Conservation (phyloP, 2,329 filamentous ascomycete species). For the Colletotrichum cereale region DNA sequence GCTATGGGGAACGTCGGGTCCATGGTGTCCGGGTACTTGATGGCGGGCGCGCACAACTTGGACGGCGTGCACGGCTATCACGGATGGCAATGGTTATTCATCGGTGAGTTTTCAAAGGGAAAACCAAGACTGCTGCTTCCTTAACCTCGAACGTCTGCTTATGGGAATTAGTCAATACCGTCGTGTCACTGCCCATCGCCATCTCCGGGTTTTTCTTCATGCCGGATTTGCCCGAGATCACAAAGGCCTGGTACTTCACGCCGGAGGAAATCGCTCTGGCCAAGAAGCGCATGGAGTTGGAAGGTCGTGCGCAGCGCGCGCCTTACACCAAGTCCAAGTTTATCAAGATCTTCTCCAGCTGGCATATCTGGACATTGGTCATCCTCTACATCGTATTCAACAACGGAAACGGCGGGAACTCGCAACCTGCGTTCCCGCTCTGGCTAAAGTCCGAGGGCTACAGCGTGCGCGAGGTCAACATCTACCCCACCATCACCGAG, state of each 20-base stretch:
- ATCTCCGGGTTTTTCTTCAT: slow-evolving; percentile 63
- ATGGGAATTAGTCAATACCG: slow-evolving; percentile 57
- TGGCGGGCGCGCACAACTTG: slow-evolving; percentile 66
- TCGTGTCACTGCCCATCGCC: slow-evolving; percentile 66
- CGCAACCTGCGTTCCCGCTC: slow-evolving; percentile 51
- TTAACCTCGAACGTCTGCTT: too few relatives aligned
- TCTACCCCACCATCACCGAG: slow-evolving; percentile 49
- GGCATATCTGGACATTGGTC: slow-evolving; percentile 54
- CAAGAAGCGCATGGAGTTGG: slow-evolving; percentile 50
- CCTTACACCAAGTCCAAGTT: slow-evolving; percentile 62
- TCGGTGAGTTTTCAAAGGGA: slow-evolving; percentile 49
- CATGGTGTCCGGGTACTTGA: slow-evolving; percentile 71
- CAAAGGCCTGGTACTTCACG: slow-evolving; percentile 49
- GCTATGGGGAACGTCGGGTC: slow-evolving; percentile 63
- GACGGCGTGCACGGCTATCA: slow-evolving; percentile 61
- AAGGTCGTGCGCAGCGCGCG: slow-evolving; percentile 57
- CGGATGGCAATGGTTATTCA: slow-evolving; percentile 69
- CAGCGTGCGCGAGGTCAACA: slow-evolving; percentile 64
- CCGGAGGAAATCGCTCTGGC: slow-evolving; percentile 45
- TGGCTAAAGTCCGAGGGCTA: slow-evolving; percentile 57
- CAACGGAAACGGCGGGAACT: slow-evolving; percentile 58
- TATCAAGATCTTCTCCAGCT: slow-evolving; percentile 69
- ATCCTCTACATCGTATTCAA: slow-evolving; percentile 59
- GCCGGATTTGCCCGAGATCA: slow-evolving; percentile 59
- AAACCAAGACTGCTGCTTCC: neutral